Base-by-base conservation (phyloP, 2,329 filamentous ascomycete species). In the Calonectria naviculata region DNA sequence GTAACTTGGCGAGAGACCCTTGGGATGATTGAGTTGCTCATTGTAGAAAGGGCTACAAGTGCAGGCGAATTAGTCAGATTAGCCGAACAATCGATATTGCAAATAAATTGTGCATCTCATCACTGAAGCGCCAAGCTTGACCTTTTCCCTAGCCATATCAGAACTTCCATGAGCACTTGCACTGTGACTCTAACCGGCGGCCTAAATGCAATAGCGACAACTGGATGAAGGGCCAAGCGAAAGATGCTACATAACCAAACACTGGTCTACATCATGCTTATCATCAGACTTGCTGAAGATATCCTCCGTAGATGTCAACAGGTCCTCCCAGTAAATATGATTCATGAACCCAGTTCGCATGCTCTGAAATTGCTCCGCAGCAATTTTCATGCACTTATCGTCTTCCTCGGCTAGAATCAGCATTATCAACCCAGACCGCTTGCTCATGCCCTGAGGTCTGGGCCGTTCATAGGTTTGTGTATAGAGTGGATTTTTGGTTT, bases 401-500 rank as follows among this genome's bases (percentile, higher is more conserved):
- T 75, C 54, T 7, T 71, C 65, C 7, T 52, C 34, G 1, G 7
- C 13, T 13, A 76, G 24, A 0, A 64, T 61, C 9, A 69, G 7
- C 1, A 65, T 15, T 19, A 80, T 65, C 0, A 76, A 26, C 1
- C 9, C 24, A 4, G 64, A 24, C 9, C 65, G 47, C 31, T 70
- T 68, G 1, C 29, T 2, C 12, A 5, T 2, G 54, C 17, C 44
- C 29, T n/a, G 28, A 46, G 12, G 21, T 21, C 1, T n/a, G 31
- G 5, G 60, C 21, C 2, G 12, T 31, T 75, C 60, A 1, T 68
- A 70, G 2, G 60, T 47, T 17, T 67, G n/a, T 1, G 64, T 24
- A 0, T 64, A 75, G 1, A 54, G 6, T 10, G 74, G 75, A n/a
- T 83, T 81, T 3, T 75, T 67, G 4, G 71, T 24, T 24, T 71